phyloP scores from a whole-genome alignment of 306 rosid genomes.

The Rosa lucieae region DNA sequence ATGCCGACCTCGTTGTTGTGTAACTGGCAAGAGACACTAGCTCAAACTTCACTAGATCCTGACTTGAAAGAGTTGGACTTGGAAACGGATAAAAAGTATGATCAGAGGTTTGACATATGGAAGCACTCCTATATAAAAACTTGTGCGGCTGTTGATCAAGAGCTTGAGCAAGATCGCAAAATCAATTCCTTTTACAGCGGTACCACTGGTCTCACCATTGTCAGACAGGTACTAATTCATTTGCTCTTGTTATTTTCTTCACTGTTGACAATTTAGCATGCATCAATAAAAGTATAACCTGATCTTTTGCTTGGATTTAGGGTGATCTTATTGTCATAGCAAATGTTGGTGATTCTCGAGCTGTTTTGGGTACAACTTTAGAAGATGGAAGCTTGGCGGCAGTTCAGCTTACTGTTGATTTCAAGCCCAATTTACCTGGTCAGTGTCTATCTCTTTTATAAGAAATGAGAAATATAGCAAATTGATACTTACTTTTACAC shows the following conservation, averaged over 20 bases:
- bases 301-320: constrained; percentile 30
- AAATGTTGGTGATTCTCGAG: constrained; percentile 94
- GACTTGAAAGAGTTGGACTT: constrained; percentile 39
- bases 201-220: constrained; percentile 83
- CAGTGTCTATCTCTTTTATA: constrained; percentile 32
- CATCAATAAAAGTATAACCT: background rate
- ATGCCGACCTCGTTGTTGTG: constrained; percentile 74
- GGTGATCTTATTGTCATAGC: constrained; percentile 71
- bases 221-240: constrained; percentile 65
- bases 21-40: constrained; percentile 80
- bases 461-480: background rate
- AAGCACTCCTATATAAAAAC: constrained; percentile 76
- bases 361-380: constrained; percentile 72
- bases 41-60: constrained; percentile 46
- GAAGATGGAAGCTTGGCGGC: constrained; percentile 68
- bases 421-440: constrained; percentile 95
- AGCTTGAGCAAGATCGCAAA: constrained; percentile 64
- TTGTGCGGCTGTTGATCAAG: constrained; percentile 78
- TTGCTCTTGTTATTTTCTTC: background rate
- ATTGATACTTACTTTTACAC: background rate
- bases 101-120: constrained; percentile 62
- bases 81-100: constrained; percentile 42
- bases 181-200: constrained; percentile 83
- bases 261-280: background rate
- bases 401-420: constrained; percentile 85